A percentile compares a stretch with the other conserved stretches of the same genome.
These are phyloP conservation scores for Aureobasidium lini DNA, from an alignment of 2,329 filamentous ascomycete genomes.

Conservation along the genomic window DNA sequence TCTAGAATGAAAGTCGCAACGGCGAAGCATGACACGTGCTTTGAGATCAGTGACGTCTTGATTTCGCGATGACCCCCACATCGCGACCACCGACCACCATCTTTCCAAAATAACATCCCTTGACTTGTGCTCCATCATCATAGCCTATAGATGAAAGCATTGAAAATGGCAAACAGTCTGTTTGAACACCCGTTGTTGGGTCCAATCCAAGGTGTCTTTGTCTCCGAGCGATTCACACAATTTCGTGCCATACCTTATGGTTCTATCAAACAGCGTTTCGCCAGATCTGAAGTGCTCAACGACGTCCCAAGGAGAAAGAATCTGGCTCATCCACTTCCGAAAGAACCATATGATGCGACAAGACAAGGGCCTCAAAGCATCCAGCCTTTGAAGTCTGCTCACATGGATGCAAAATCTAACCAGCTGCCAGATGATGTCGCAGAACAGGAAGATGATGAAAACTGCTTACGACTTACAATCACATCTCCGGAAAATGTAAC, in stretches of 20 bases:
- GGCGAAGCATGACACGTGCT: not conserved
- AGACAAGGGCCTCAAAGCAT: slow-evolving; percentile 13
- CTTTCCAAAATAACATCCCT: no score
- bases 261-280: slow-evolving; percentile 13
- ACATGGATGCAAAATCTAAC: slow-evolving; percentile 15
- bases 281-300: not conserved
- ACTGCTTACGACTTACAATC: slow-evolving; percentile 14
- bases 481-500: slow-evolving; percentile 1
- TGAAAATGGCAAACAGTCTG: not conserved
- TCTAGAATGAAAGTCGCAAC: no score
- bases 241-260: slow-evolving; percentile 16
- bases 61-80: not conserved
- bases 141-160: not conserved
- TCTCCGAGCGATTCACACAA: not conserved
- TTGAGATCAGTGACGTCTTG: not conserved
- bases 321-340: not conserved
- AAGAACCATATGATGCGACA: slow-evolving; percentile 7
- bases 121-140: no score
- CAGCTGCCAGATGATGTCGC: slow-evolving; percentile 11
- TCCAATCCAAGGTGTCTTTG: not conserved
- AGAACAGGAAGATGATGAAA: slow-evolving; percentile 11
- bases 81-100: not conserved
- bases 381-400: slow-evolving; percentile 5
- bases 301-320: not conserved
- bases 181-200: slow-evolving; percentile 11